Evolutionary conservation across 192 early-diverging fungal species (phyloP), one percentile per base, ranked within the genome.

Genomic region (Rhizoclosmatium sp.): DNA sequence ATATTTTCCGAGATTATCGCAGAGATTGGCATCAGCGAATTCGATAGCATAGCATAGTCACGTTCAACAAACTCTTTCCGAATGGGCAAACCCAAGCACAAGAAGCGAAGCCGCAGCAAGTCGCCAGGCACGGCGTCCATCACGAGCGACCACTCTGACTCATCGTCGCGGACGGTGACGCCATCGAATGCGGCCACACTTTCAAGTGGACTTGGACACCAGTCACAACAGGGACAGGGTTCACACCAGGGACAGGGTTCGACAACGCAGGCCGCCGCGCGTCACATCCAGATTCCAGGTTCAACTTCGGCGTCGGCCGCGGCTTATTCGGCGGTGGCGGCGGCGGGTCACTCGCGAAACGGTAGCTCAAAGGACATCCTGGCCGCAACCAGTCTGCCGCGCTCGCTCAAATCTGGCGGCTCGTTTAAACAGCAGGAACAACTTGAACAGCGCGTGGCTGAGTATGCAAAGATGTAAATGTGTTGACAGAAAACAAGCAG

Each of bases 401-500:
- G 39, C 68, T 69, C 68, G 2, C 47, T 69, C 10, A 69, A 69
- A 39, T 14, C 68, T 2, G 12, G 16, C 0, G 10, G 9, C 21
- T 10, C 12, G 21, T 65, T 31, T 31, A 65, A 12, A n/a, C 41
- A 51, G 4, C 14, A n/a, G 14, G 68, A 14, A 4, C 16, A 47
- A 10, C 14, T 69, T 45, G 68, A 69, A 47, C n/a, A 14, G 21
- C 68, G 68, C 2, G 19, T 69, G 16, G 16, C 68, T 39, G 68
- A 69, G 46, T 69, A 69, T 69, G 19, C 47, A 14, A 47, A 39
- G 10, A 69, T 69, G 68, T 69, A 47, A 65, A 14, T 40, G 12
- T 69, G 12, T 69, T 69, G 39, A 69, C 16, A 12, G 68, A 47
- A 3, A 47, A 47, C 19, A 21, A 2, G 40, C 19, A 21, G n/a